Percentiles rank a stretch among this genome's conserved stretches.
These are phyloP conservation scores for Globisporangium paroecandrum DNA, from an alignment of 352 stramenopile genomes.

Conservation along the genomic window DNA sequence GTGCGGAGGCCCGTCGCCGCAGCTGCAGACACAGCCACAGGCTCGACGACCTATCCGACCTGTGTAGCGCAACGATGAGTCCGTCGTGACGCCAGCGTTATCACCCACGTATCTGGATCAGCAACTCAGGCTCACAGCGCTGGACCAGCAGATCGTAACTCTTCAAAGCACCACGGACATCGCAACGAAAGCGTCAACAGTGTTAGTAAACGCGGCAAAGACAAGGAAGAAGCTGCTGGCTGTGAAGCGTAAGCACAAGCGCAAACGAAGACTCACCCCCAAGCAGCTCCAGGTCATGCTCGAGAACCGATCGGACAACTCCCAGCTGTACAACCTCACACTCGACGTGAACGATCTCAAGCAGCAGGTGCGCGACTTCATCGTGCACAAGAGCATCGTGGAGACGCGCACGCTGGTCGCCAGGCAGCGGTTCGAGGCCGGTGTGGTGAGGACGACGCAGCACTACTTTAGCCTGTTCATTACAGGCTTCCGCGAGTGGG, in stretches of 20 bases:
- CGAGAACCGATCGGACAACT: background rate
- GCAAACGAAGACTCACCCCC: background rate
- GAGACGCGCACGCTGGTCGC: constrained; percentile 6
- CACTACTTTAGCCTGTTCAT: constrained; percentile 37
- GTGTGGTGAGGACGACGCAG: constrained; percentile 12
- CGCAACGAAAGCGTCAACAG: background rate
- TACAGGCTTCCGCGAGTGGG: constrained; percentile 17
- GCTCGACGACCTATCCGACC: background rate
- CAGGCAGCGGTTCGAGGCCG: background rate
- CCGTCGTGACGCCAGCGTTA: background rate
- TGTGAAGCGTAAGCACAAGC: background rate
- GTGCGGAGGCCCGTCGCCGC: too few relatives aligned
- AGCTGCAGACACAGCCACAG: background rate
- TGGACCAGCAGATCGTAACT: background rate
- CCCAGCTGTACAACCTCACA: constrained; percentile 14
- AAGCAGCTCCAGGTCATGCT: background rate
- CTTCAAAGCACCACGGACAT: background rate
- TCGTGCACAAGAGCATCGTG: background rate
- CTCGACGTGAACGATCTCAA: constrained; percentile 17
- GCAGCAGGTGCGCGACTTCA: constrained; percentile 14
- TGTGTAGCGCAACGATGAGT: background rate
- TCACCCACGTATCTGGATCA: background rate
- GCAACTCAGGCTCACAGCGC: background rate
- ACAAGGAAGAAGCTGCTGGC: background rate
- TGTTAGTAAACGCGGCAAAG: background rate